A percentile compares a stretch with the other conserved stretches of the same genome.
Evolutionary conservation across 495 filamentous ascomycete genomes (phyloP).

Genomic region (Rhypophila decipiens): DNA sequence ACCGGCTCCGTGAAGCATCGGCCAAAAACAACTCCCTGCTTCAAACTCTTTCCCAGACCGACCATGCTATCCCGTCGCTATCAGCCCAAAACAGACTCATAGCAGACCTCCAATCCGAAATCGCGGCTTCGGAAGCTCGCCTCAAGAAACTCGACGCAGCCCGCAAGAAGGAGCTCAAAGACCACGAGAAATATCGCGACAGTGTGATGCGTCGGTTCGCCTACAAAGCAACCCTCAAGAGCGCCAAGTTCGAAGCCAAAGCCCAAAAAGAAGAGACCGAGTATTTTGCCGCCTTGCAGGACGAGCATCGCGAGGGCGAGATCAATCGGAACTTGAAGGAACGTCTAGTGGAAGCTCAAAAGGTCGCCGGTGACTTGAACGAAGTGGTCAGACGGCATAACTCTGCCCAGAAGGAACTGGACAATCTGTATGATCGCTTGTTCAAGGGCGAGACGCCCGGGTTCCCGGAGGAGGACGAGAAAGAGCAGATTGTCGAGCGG

Average conservation of each 20-base stretch:
- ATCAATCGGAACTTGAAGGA: conserved; percentile 21
- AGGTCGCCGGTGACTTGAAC: conserved; percentile 19
- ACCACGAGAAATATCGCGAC: conserved; percentile 44
- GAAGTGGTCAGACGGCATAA: conserved; percentile 20
- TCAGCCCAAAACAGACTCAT: conserved; percentile 34
- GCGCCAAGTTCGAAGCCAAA: conserved; percentile 32
- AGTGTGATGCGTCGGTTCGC: conserved; percentile 37
- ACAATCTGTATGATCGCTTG: conserved; percentile 32
- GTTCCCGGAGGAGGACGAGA: conserved; percentile 41
- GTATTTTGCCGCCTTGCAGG: conserved; percentile 39
- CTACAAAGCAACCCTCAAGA: conserved; percentile 37
- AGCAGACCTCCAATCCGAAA: conserved; percentile 27
- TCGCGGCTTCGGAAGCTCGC: conserved; percentile 15
- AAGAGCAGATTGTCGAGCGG: conserved; percentile 17
- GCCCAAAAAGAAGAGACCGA: conserved; percentile 44
- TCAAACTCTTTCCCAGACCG: conserved; percentile 31
- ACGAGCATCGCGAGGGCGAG: conserved; percentile 31
- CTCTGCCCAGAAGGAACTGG: conserved; percentile 30
- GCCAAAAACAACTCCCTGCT: conserved; percentile 16
- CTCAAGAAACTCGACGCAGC: conserved; percentile 18
- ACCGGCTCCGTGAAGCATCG: neutral
- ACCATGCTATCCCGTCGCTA: conserved; percentile 33
- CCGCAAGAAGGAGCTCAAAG: conserved; percentile 36
- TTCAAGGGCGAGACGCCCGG: conserved; percentile 41
- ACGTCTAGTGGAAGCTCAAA: conserved; percentile 21